phyloP scores from a whole-genome alignment of 1,284 basidiomycete species.

The Anthracocystis walkeri region DNA sequence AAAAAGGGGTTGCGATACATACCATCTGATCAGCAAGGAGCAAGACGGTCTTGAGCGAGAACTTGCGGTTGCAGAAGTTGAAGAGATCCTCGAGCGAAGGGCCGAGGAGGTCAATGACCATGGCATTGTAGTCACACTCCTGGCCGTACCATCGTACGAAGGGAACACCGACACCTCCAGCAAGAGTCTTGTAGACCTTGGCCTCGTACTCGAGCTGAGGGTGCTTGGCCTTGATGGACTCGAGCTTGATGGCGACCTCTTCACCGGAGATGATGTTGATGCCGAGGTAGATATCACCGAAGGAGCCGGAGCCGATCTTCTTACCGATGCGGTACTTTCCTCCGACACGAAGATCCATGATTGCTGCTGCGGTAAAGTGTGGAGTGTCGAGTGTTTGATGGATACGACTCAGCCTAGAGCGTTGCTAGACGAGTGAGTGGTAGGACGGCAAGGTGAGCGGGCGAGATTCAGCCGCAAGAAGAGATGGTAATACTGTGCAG shows the following conservation, averaged over 20 bases:
- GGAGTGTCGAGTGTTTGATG: constrained; percentile 9
- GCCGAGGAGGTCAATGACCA: constrained; percentile 97
- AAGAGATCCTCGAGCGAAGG: constrained; percentile 98
- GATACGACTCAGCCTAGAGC: constrained; percentile 9
- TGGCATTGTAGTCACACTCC: constrained; percentile 99
- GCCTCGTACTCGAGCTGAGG: constrained; percentile 98
- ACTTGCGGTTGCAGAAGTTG: constrained; percentile 99
- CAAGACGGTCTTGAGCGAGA: constrained; percentile 95
- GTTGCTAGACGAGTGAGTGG: no score
- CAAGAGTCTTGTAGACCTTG: constrained; percentile 79
- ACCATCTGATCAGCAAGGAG: constrained; percentile 97
- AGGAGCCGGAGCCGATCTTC: constrained; percentile 99
- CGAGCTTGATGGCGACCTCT: constrained; percentile 99
- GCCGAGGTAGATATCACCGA: constrained; percentile 99
- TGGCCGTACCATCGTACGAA: constrained; percentile 99
- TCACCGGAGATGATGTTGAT: constrained; percentile 99
- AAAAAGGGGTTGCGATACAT: constrained; percentile 69
- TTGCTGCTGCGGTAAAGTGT: constrained; percentile 13
- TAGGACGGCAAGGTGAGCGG: constrained; percentile 4
- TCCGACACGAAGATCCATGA: constrained; percentile 92
- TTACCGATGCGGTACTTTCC: constrained; percentile 96
- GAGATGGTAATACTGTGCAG: constrained; percentile 2
- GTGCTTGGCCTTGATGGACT: constrained; percentile 99
- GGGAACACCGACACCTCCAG: constrained; percentile 97
- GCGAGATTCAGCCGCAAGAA: background rate